Percentiles rank a stretch among this genome's conserved stretches.
Evolutionary conservation across 371 early-diverging fungal genomes (phyloP).

Genomic region (Circinella minor): DNA sequence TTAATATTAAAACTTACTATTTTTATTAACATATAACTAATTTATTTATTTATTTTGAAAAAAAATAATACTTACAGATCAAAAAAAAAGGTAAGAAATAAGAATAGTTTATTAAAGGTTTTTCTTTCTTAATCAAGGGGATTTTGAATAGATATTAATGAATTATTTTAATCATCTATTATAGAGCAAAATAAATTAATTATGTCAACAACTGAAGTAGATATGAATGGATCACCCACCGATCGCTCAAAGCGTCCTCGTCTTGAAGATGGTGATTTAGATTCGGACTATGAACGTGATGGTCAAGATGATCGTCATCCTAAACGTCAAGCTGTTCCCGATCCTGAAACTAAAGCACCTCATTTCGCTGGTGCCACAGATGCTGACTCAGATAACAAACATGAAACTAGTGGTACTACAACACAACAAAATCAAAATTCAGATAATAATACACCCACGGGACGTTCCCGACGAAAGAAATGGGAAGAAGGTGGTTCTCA

Average conservation of each 20-base stretch:
- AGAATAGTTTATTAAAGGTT: too few species aligned
- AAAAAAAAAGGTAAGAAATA: too few species aligned
- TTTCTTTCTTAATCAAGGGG: too few species aligned
- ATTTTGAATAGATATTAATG: too few species aligned
- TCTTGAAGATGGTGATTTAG: slow-evolving; percentile 46
- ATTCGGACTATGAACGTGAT: slow-evolving; percentile 40
- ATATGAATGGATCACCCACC: slow-evolving; percentile 35
- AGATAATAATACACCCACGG: background rate
- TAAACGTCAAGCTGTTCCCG: slow-evolving; percentile 52
- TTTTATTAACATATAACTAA: too few species aligned
- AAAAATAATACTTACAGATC: too few species aligned
- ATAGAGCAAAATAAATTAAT: background rate
- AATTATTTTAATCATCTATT: too few species aligned
- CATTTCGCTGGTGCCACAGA: slow-evolving; percentile 39
- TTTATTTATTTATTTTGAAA: too few species aligned
- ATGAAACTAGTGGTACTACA: slow-evolving; percentile 11
- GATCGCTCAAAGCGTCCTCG: slow-evolving; percentile 55
- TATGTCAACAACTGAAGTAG: slow-evolving; percentile 8
- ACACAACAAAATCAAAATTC: background rate
- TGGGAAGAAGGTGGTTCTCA: slow-evolving; percentile 26
- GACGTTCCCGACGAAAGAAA: slow-evolving; percentile 21
- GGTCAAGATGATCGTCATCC: slow-evolving; percentile 49
- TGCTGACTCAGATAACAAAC: slow-evolving; percentile 16
- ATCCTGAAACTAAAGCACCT: slow-evolving; percentile 56
- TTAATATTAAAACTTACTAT: too few species aligned